A percentile compares a stretch with the other conserved stretches of the same genome.
phyloP scores from a whole-genome alignment of 2,329 filamentous ascomycete species.

The Neofusicoccum umdonicola region DNA sequence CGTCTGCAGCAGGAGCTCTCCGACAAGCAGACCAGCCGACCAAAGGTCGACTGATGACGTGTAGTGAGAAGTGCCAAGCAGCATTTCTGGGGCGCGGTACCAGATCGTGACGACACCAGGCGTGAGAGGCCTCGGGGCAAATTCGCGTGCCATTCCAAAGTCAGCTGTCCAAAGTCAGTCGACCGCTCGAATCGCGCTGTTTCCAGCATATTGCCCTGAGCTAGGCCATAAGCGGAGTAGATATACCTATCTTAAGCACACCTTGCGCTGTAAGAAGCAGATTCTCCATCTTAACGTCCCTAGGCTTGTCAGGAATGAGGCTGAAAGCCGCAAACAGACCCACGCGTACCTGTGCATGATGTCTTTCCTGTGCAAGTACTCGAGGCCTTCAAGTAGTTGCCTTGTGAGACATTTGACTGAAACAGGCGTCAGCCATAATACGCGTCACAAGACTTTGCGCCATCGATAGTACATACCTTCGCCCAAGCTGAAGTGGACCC shows the following conservation, averaged over 20 bases:
- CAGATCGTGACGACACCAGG: constrained; percentile 26
- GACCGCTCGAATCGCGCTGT: background rate
- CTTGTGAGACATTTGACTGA: constrained; percentile 35
- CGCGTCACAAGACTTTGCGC: background rate
- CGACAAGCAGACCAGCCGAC: constrained; percentile 21
- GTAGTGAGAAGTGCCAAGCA: constrained; percentile 19
- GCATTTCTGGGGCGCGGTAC: constrained; percentile 22
- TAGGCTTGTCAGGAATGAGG: constrained; percentile 16
- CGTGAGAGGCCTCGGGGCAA: constrained; percentile 33
- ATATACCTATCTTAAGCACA: constrained; percentile 34
- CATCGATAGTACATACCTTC: constrained; percentile 24
- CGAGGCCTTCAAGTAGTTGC: constrained; percentile 38
- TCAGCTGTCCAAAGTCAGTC: constrained; percentile 24
- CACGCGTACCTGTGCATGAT: constrained; percentile 30
- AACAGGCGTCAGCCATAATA: background rate
- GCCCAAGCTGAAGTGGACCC: constrained; percentile 34
- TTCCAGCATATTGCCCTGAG: background rate
- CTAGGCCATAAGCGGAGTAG: too few relatives aligned
- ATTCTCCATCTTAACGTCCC: constrained; percentile 39
- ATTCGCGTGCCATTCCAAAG: constrained; percentile 37
- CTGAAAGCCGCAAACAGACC: background rate
- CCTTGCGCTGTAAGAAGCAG: constrained; percentile 35
- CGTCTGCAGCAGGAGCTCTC: constrained; percentile 18
- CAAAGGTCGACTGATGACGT: constrained; percentile 20
- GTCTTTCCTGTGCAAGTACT: constrained; percentile 35